Percentiles rank a stretch among this genome's conserved stretches.
Conservation (phyloP, 106 monocot genomes). For the Agapanthus africanus region DNA sequence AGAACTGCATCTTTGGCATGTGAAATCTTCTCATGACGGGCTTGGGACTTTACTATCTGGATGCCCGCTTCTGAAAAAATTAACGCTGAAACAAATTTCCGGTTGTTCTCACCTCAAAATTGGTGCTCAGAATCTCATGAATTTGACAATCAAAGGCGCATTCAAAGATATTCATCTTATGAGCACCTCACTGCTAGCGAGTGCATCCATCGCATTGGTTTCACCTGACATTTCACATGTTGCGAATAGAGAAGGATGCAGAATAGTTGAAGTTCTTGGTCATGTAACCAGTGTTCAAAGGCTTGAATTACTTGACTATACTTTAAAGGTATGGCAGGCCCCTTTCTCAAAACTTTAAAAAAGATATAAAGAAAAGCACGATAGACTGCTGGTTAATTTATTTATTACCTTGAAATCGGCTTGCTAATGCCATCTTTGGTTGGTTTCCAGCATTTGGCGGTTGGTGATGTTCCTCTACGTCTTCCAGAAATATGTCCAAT, state of each 20-base stretch:
- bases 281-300: not conserved
- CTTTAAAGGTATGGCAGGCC: not conserved
- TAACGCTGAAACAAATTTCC: not conserved
- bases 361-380: too few relatives aligned
- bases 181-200: constrained; percentile 2
- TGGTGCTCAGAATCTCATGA: not conserved
- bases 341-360: too few relatives aligned
- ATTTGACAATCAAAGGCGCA: not conserved
- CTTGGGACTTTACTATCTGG: not conserved
- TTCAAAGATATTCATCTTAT: not conserved
- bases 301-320: not conserved
- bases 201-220: not conserved
- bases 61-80: not conserved
- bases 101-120: not conserved
- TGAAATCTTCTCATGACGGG: not conserved
- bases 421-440: not conserved
- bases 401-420: not conserved
- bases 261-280: not conserved
- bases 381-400: not conserved
- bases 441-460: constrained; percentile 2
- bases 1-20: not conserved
- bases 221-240: not conserved
- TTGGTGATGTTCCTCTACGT: constrained; percentile 7
- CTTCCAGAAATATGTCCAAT: constrained; percentile 5
- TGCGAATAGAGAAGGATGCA: not conserved